phyloP scores from a whole-genome alignment of 768 basidiomycete genomes.

The Asterophora lycoperdoides region DNA sequence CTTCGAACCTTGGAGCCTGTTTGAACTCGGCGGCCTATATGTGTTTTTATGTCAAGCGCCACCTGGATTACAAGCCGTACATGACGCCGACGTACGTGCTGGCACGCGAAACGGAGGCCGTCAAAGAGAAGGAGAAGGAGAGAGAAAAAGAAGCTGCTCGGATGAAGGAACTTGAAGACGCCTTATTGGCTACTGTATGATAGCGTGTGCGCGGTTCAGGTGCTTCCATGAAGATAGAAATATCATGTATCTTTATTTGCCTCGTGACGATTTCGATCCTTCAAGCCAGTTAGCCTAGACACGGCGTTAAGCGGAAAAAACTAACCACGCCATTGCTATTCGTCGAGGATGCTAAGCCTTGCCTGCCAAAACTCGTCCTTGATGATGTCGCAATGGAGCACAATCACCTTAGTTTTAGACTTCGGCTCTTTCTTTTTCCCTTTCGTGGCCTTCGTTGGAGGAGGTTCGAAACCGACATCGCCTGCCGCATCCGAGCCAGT shows the following conservation, averaged over 20 bases:
- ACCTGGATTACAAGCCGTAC: constrained; percentile 77
- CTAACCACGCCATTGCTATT: neutral
- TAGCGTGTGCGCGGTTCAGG: neutral
- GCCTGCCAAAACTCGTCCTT: constrained; percentile 74
- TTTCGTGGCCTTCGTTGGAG: constrained; percentile 9
- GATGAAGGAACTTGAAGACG: constrained; percentile 65
- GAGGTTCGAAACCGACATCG: neutral
- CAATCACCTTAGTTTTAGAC: constrained; percentile 41
- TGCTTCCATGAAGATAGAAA: constrained; percentile 3
- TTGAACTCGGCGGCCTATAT: constrained; percentile 81
- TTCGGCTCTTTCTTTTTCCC: constrained; percentile 31
- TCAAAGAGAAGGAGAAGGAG: constrained; percentile 47
- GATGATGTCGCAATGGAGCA: constrained; percentile 84
- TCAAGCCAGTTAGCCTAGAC: too few relatives aligned
- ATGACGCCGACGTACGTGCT: constrained; percentile 64
- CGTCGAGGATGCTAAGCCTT: constrained; percentile 48
- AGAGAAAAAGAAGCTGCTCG: constrained; percentile 47
- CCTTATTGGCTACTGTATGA: constrained; percentile 48
- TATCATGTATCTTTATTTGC: neutral
- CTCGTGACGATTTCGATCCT: neutral
- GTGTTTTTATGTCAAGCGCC: constrained; percentile 93
- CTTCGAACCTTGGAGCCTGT: constrained; percentile 62
- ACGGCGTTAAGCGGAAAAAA: too few relatives aligned
- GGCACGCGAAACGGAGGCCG: constrained; percentile 61
- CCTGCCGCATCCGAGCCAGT: constrained; percentile 1